Evolutionary conservation across 129 eudicot species (phyloP).

Genomic region (Flaveria linearis): DNA sequence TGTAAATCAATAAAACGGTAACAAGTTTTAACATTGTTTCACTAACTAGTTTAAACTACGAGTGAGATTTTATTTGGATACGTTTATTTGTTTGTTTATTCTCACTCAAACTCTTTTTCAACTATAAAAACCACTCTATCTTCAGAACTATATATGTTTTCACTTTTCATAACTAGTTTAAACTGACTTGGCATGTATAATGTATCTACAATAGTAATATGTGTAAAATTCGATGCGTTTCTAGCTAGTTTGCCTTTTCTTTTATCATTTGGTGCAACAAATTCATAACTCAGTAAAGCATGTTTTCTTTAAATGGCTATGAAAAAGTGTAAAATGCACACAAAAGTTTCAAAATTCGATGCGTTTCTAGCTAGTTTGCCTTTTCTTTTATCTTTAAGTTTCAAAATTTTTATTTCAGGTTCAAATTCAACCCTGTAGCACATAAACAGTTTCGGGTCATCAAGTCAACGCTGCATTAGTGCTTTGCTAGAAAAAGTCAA

Average conservation of each 20-base stretch:
- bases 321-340: not conserved
- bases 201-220: not conserved
- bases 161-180: not conserved
- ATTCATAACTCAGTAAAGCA: not conserved
- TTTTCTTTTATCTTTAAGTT: not conserved
- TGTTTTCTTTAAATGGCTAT: not conserved
- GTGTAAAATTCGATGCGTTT: not conserved
- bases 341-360: too few relatives aligned
- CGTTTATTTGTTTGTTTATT: too few relatives aligned
- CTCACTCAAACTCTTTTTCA: too few relatives aligned
- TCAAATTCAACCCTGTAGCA: not conserved
- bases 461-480: not conserved
- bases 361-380: too few relatives aligned
- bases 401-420: not conserved
- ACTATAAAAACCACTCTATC: not conserved
- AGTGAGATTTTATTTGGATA: too few relatives aligned
- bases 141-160: not conserved
- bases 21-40: not conserved
- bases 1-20: not conserved
- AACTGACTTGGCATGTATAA: not conserved
- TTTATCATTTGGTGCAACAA: not conserved
- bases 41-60: too few relatives aligned
- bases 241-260: not conserved
- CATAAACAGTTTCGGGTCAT: not conserved
- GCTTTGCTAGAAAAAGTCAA: not conserved